phyloP scores from a whole-genome alignment of 805 yeast genomes.

The Candida lessepsii region DNA sequence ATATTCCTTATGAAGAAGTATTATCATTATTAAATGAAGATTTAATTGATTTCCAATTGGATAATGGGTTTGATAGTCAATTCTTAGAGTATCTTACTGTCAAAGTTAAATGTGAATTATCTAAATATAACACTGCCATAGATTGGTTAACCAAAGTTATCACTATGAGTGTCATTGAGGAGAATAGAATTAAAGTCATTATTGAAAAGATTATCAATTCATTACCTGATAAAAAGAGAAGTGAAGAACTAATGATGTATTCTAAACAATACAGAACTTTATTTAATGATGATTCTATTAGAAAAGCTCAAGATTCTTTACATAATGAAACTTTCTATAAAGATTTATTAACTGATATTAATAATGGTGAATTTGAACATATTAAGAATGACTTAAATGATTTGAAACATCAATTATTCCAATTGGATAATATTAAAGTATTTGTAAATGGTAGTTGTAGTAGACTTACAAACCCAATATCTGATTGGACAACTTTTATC shows the following conservation, averaged over 20 bases:
- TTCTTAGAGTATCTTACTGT: constrained; percentile 68
- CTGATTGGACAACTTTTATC: constrained; percentile 51
- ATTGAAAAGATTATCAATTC: constrained; percentile 60
- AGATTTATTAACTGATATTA: constrained; percentile 43
- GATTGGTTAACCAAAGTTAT: constrained; percentile 73
- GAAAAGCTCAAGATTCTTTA: constrained; percentile 65
- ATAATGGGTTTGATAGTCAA: constrained; percentile 55
- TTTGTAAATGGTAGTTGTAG: constrained; percentile 69
- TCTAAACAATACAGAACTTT: constrained; percentile 57
- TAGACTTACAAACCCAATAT: constrained; percentile 52
- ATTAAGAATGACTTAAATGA: constrained; percentile 51
- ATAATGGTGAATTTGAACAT: constrained; percentile 49
- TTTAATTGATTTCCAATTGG: constrained; percentile 57
- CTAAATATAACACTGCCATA: constrained; percentile 65
- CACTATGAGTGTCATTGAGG: constrained; percentile 68
- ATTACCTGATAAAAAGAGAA: constrained; percentile 62
- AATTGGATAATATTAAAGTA: constrained; percentile 59
- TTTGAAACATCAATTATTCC: constrained; percentile 53
- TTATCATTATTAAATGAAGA: constrained; percentile 71
- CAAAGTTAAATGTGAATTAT: constrained; percentile 56
- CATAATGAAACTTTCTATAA: constrained; percentile 58
- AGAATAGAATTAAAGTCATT: constrained; percentile 63
- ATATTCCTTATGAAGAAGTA: constrained; percentile 72
- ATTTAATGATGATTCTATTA: constrained; percentile 59
- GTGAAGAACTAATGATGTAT: constrained; percentile 61